Evolutionary conservation across 164 flowering plant species (phyloP), one percentile per base, ranked within the genome.

Genomic region (Echeveria elegans): DNA sequence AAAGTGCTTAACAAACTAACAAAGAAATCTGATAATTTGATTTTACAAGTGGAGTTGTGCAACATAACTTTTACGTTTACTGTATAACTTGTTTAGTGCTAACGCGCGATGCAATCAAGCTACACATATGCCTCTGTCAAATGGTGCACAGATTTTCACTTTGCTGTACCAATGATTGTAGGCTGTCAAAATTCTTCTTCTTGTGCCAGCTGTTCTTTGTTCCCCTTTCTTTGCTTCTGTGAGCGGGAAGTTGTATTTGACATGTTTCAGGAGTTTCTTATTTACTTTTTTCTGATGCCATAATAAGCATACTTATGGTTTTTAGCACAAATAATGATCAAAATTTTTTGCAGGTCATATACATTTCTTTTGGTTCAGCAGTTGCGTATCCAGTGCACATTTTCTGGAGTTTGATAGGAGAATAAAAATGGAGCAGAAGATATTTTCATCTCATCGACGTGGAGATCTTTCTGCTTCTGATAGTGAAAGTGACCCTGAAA

Each of bases 401-500:
- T 24, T 50, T 28, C 61, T 28, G 28, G 61, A 28, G 32, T 7
- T 56, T 28, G 32, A 15, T 11, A 40, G 11, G 61, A 14, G 19
- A 10, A 66, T 73, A 73, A 79, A 32, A 32, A 75, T 79, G 83
- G 88, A 79, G 76, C 77, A 77, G 53, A 80, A 76, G 73, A 74
- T 73, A 77, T 79, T 85, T 34, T 80, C 85, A 36, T 79, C 88
- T 64, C 79, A 72, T 37, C 84, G 82, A 72, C 74, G 71, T 23
- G 82, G 70, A 40, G 80, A 68, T 26, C 74, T 82, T 77, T 83
- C 89, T 71, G 76, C 89, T 67, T 68, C 86, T 70, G 87, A 79
- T 73, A 73, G 71, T 71, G 69, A 23, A n/a, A 84, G 85, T 80
- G 93, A 94, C 77, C 79, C 83, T 31, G 94, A 93, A 68, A 86